These are phyloP conservation scores for Colletotrichum lini DNA, from an alignment of 2,329 filamentous ascomycete genomes.

Conservation along the genomic window DNA sequence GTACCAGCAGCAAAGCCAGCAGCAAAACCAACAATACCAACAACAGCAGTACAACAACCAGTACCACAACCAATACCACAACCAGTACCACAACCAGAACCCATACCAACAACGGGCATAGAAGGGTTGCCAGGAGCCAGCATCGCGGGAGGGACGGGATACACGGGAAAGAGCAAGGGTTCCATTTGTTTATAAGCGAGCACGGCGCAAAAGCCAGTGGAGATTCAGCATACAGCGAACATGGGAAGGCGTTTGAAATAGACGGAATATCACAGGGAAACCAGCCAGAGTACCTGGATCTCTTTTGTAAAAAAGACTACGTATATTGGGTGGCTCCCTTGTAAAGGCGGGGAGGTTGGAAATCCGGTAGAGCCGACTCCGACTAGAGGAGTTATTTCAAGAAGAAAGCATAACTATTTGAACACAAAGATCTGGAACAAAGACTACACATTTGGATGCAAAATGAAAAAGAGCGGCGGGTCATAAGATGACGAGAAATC, in stretches of 20 bases:
- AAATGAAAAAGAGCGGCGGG: neutral
- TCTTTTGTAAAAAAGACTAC: neutral
- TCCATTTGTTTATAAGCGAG: constrained; percentile 7
- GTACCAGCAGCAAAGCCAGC: neutral
- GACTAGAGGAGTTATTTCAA: neutral
- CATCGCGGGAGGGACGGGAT: neutral
- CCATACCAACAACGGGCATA: neutral
- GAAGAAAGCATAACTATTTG: neutral
- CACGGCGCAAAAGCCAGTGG: neutral
- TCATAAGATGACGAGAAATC: neutral
- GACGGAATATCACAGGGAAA: neutral
- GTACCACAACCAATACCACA: neutral
- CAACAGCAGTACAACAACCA: too few species aligned
- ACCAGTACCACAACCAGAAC: neutral
- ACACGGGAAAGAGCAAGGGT: neutral
- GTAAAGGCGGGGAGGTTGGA: neutral
- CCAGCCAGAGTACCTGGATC: neutral
- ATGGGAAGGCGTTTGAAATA: neutral
- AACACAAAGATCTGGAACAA: neutral
- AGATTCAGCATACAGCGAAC: neutral
- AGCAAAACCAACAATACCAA: too few species aligned
- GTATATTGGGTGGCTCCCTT: neutral
- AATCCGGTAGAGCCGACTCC: too few species aligned
- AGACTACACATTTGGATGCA: too few species aligned
- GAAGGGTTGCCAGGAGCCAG: neutral